Percentiles rank a stretch among this genome's conserved stretches.
phyloP scores from a whole-genome alignment of 2,329 filamentous ascomycete genomes.

The Microsporum audouinii region DNA sequence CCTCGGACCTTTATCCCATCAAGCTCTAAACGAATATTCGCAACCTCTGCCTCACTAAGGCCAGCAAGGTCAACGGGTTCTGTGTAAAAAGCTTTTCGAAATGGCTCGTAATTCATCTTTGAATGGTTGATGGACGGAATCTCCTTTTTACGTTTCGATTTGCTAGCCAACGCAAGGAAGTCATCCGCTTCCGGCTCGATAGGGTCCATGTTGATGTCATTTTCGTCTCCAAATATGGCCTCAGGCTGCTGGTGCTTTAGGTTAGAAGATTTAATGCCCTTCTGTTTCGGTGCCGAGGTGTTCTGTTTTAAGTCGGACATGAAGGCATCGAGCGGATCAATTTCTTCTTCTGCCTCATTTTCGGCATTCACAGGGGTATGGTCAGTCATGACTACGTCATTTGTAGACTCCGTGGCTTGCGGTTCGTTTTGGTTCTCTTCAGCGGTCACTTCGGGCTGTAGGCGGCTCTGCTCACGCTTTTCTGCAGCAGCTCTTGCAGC shows the following conservation, averaged over 20 bases:
- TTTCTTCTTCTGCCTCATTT: slow-evolving; percentile 41
- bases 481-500: slow-evolving; percentile 77
- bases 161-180: slow-evolving; percentile 49
- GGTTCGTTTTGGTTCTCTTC: slow-evolving; percentile 18
- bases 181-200: slow-evolving; percentile 53
- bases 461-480: slow-evolving; percentile 57
- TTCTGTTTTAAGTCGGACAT: slow-evolving; percentile 61
- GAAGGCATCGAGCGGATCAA: slow-evolving; percentile 93
- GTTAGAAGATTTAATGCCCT: slow-evolving; percentile 26
- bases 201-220: slow-evolving; percentile 56
- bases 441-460: slow-evolving; percentile 38
- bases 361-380: slow-evolving; percentile 27
- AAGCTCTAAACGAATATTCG: slow-evolving; percentile 69
- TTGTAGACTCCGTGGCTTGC: background rate
- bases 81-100: slow-evolving; percentile 90
- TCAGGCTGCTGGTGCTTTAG: slow-evolving; percentile 56
- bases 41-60: slow-evolving; percentile 74
- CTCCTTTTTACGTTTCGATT: slow-evolving; percentile 84
- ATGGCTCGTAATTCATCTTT: slow-evolving; percentile 72
- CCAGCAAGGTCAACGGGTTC: slow-evolving; percentile 74
- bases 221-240: slow-evolving; percentile 74
- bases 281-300: slow-evolving; percentile 28
- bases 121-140: slow-evolving; percentile 77
- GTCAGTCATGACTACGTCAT: slow-evolving; percentile 4
- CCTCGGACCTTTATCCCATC: slow-evolving; percentile 93